These are phyloP conservation scores for Epichloe gansuensis DNA, from an alignment of 2,329 filamentous ascomycete genomes.

Conservation along the genomic window DNA sequence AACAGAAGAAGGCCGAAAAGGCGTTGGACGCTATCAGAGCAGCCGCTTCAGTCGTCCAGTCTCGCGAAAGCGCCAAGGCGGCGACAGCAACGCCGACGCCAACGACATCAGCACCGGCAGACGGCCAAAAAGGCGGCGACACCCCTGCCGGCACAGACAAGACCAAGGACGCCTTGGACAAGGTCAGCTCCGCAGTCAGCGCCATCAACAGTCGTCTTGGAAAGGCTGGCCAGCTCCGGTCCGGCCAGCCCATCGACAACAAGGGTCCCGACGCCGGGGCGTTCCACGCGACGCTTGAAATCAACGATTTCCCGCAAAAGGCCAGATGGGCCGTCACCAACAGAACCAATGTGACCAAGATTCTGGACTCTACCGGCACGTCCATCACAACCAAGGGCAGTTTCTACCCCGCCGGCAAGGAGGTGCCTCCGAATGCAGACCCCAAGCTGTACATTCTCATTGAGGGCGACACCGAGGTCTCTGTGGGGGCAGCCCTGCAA, in stretches of 20 bases:
- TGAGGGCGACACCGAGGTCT: constrained; percentile 89
- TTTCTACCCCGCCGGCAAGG: constrained; percentile 74
- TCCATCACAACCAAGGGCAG: constrained; percentile 96
- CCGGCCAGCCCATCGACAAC: constrained; percentile 93
- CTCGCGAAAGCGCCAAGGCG: constrained; percentile 36
- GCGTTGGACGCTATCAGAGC: constrained; percentile 53
- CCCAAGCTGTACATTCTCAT: constrained; percentile 98
- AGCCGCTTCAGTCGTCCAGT: constrained; percentile 43
- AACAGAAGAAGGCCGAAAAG: constrained; percentile 58
- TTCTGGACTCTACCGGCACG: constrained; percentile 84
- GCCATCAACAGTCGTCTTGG: constrained; percentile 85
- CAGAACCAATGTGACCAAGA: constrained; percentile 95
- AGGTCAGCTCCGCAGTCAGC: constrained; percentile 79
- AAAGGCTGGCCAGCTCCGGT: constrained; percentile 76
- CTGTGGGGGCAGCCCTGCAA: constrained; percentile 79
- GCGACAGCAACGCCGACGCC: constrained; percentile 8
- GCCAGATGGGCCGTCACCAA: constrained; percentile 98
- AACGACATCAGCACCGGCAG: constrained; percentile 18
- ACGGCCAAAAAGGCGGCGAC: constrained; percentile 27
- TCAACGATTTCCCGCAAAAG: constrained; percentile 99
- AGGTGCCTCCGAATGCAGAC: constrained; percentile 58
- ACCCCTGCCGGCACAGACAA: constrained; percentile 45
- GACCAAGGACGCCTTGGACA: constrained; percentile 61
- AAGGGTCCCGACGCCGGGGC: constrained; percentile 94
- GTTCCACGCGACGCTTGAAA: constrained; percentile 93